Base-by-base conservation (phyloP, 441 rosid genomes). In the Dalechampia spathulata region DNA sequence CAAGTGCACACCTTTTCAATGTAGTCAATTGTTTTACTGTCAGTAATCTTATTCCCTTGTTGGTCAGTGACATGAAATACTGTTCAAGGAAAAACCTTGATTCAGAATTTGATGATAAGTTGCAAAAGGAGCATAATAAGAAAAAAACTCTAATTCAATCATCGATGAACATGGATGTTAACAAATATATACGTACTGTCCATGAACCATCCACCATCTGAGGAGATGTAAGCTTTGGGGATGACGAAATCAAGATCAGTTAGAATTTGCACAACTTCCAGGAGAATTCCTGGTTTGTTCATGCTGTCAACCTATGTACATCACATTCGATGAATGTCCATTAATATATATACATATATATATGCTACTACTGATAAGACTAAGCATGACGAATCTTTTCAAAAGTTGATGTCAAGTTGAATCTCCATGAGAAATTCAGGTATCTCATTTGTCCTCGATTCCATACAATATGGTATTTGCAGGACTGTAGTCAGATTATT, bases 191-290 rank as follows among this genome's bases (percentile, higher is more conserved):
- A 59, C 78, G 19, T 83, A 90, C 96, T 90, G 40, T 90, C 96
- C 98, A 91, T 91, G 76, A 91, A 85, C 98, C 98, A 91, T 65
- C 96, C 98, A 13, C 96, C 98, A 69, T 91, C 98, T 16, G 98
- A 87, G 59, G 98, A 91, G 62, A 87, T 74, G 69, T 87, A 91
- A 20, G 96, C 96, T 69, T 91, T 87, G 51, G 86, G 73, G 71
- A 91, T 86, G 13, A 75, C 82, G 57, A 91, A 85, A 72, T 91
- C 88, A 5, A 91, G 84, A 69, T 91, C 98, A 3, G 95, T 71
- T 5, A 91, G 74, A 17, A 85, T 76, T 76, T 91, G 96, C 53
- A 91, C 98, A 21, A 87, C 98, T 82, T 91, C 98, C 16, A 91
- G 86, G 22, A 91, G 65, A 62, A 91, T 87, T 67, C 98, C 98